Evolutionary conservation across 2,329 filamentous ascomycete genomes (phyloP), one percentile per base, ranked within the genome.

Genomic region (Westerdykella aurantiaca): DNA sequence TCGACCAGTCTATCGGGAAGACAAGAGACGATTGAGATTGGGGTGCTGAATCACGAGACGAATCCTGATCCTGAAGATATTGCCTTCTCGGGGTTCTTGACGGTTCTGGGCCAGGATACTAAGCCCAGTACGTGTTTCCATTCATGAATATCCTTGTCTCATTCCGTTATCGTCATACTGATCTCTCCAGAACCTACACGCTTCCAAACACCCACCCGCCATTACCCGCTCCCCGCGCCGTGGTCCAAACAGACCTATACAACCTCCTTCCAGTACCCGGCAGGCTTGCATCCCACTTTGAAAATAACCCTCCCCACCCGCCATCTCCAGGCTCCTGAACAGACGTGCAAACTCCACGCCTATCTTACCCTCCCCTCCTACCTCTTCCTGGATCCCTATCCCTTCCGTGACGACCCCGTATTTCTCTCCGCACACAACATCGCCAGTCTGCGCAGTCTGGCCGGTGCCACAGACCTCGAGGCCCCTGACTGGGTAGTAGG

Each of bases 371-470:
- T 96, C 2, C 90, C 91, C 1, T 86, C 83, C 21, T 70, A 76
- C 39, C 75, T 96, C 49, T 96, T 97, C 67, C 80, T 86, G 33
- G 91, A 97, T 71, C 83, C 83, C 59, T 94, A 95, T 69, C 88
- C 95, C 67, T 78, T 96, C 47, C 33, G 33, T 12, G 75, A 73
- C 18, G 86, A 90, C 63, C 68, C 78, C 0, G 75, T 95, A 5
- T 93, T 94, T 69, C 76, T 95, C 23, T 68, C 80, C 3, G 90
- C 88, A 1, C 88, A 95, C 57, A 88, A 94, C 59, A 76, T 96
- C 16, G 73, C 76, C 2, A 72, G 78, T 2, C 70, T 94, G 34
- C 81, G 77, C 37, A 80, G 84, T 50, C 77, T 88, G 12, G 82
- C 81, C 21, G 79, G 86, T 11, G 86, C 88, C 16, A 86, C 90